Percentiles rank a stretch among this genome's conserved stretches.
Evolutionary conservation across 805 yeast genomes (phyloP).

Genomic region (Candida wancherniae): DNA sequence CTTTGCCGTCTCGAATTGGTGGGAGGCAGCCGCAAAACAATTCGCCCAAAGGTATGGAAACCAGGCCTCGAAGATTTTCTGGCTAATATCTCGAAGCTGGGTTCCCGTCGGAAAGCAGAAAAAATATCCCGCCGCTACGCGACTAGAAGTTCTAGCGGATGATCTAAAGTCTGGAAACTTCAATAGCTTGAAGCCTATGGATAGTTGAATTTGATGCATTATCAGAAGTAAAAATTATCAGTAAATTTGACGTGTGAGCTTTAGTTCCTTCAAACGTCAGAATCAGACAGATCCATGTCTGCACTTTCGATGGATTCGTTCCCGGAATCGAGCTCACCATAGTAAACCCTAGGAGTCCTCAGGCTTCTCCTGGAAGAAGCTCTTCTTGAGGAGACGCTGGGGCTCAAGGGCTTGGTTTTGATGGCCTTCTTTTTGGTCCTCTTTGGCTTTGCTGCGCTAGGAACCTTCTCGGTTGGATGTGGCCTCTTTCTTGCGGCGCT

Average conservation of each 20-base stretch:
- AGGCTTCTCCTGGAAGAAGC: no score
- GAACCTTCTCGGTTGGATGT: constrained; percentile 1
- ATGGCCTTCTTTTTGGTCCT: constrained; percentile 5
- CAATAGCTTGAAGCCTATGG: constrained; percentile 44
- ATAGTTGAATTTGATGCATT: constrained; percentile 10
- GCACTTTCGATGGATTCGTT: no score
- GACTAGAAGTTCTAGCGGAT: constrained; percentile 73
- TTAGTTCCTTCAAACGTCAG: no score
- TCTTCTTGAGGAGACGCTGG: no score
- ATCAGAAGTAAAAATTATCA: no score
- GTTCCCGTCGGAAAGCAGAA: constrained; percentile 46
- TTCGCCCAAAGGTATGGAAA: constrained; percentile 55
- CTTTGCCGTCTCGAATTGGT: constrained; percentile 74
- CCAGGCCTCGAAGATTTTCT: constrained; percentile 65
- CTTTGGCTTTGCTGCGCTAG: no score
- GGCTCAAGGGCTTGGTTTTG: no score
- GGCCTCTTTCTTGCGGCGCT: constrained; percentile 12
- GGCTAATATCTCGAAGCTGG: constrained; percentile 46
- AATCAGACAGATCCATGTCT: no score
- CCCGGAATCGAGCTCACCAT: no score
- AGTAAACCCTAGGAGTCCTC: no score
- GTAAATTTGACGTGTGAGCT: no score
- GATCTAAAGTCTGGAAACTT: constrained; percentile 57
- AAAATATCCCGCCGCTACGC: constrained; percentile 70
- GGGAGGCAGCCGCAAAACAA: constrained; percentile 74